Evolutionary conservation across 106 monocot genomes (phyloP), one percentile per base, ranked within the genome.

Genomic region (Allium cepa): DNA sequence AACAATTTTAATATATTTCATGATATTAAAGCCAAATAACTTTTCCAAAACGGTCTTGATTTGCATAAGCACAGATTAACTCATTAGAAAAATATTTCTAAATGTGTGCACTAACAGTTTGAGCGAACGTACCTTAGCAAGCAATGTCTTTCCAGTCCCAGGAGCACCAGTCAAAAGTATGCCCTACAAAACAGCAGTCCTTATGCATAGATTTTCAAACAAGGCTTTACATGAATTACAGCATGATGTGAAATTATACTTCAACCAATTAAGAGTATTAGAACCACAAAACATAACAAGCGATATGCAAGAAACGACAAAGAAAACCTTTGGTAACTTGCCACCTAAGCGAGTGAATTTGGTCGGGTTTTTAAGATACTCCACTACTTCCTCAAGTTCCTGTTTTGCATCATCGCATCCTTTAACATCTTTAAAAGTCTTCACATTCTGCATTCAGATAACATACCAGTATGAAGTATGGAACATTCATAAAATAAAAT

Each of bases 371-470:
- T 81, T 99, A 26, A 99, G 90, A 73, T 99, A 99, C 70, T 99
- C 93, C 11, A 99, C 97, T 27, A 99, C 93, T 83, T 99, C 97
- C 71, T 93, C 92, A 57, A 99, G 93, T 75, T 99, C 97, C 84
- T 99, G 84, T 62, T 99, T 99, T 58, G 93, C 97, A 81, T 99
- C 97, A 85, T 99, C 97, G 72, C 92, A 99, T 16, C 97, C 97
- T 79, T 99, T 99, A 15, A 99, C 97, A 79, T 99, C 97, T 73
- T 99, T 99, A 69, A 99, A 99, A 64, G 97, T 99, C 70, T 90
- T 99, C 60, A 90, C 78, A 82, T 99, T 92, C 97, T 96, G 82
- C 48, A 78, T 7, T 64, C 12, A 73, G 10, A 18, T 16, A 58
- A 36, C 36, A 36, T 36, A 36, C 36, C 5, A 36, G 3, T 36